A percentile compares a stretch with the other conserved stretches of the same genome.
Conservation (phyloP, 257 asterid genomes). For the Gardenia jasminoides region DNA sequence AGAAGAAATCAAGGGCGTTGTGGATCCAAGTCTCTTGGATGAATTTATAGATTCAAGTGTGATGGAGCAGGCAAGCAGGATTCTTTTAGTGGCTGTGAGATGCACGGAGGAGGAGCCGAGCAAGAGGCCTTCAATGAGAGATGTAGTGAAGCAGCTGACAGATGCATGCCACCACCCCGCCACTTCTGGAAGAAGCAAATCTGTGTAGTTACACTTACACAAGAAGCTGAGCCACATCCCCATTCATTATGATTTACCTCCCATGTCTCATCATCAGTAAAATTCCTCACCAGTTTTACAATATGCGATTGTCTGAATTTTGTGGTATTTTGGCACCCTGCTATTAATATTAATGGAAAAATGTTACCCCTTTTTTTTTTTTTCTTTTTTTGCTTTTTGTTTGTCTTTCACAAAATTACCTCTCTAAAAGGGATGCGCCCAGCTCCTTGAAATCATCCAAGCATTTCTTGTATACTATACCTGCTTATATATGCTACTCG, state of each 20-base stretch:
- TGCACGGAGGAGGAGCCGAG: conserved; percentile 55
- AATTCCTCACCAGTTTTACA: no score
- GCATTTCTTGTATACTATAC: neutral
- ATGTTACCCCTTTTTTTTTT: no score
- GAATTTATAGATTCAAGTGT: conserved; percentile 56
- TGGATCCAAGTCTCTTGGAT: conserved; percentile 50
- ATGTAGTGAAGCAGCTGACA: conserved; percentile 61
- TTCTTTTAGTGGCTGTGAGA: conserved; percentile 53
- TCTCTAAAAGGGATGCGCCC: neutral
- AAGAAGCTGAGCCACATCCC: no score
- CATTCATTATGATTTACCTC: no score
- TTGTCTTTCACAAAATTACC: neutral
- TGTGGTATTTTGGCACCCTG: no score
- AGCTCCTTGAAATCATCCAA: neutral
- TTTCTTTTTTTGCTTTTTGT: no score
- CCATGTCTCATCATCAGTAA: no score
- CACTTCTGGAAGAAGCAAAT: conserved; percentile 29
- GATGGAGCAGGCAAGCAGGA: conserved; percentile 47
- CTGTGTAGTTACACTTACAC: neutral
- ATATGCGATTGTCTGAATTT: no score
- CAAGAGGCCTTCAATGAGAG: conserved; percentile 72
- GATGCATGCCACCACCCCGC: conserved; percentile 27
- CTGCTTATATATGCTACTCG: neutral
- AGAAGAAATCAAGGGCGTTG: conserved; percentile 38
- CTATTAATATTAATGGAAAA: no score